Evolutionary conservation across 495 filamentous ascomycete species (phyloP), one percentile per base, ranked within the genome.

Genomic region (Penicillium chermesinum): DNA sequence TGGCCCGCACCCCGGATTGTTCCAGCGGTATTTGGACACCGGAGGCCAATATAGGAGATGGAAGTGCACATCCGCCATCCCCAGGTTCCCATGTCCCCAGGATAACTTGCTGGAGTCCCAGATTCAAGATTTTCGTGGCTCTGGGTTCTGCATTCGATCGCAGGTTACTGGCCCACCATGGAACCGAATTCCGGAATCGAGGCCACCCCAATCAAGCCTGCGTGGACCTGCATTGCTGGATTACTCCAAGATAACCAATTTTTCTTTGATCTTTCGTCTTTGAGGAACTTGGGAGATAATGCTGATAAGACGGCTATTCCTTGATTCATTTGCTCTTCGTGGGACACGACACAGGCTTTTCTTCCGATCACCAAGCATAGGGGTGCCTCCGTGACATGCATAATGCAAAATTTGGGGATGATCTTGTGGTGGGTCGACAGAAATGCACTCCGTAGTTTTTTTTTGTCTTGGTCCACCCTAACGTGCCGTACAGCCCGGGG

Each of bases 321-420:
- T n/a, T n/a, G n/a, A n/a, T n/a, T n/a, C n/a, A n/a, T n/a, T n/a
- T n/a, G n/a, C n/a, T n/a, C n/a, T n/a, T n/a, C n/a, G n/a, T n/a
- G n/a, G n/a, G n/a, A n/a, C n/a, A n/a, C n/a, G n/a, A n/a, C n/a
- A n/a, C n/a, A n/a, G n/a, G n/a, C n/a, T n/a, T n/a, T n/a, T n/a
- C n/a, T n/a, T n/a, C n/a, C n/a, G n/a, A n/a, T n/a, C n/a, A n/a
- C n/a, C n/a, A n/a, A n/a, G n/a, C n/a, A n/a, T n/a, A n/a, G n/a
- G n/a, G n/a, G n/a, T n/a, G n/a, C n/a, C 44, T 52, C 50, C 20
- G 56, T 62, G 59, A 59, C 59, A 55, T 62, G 59, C 59, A 62
- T 52, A 10, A 32, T 59, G 58, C 55, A 52, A 49, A 36, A 49
- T 48, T 39, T 44, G 30, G 30, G 42, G 30, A n/a, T 44, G 25